phyloP scores from a whole-genome alignment of 2,329 filamentous ascomycete genomes.

The Claviceps digitariae region DNA sequence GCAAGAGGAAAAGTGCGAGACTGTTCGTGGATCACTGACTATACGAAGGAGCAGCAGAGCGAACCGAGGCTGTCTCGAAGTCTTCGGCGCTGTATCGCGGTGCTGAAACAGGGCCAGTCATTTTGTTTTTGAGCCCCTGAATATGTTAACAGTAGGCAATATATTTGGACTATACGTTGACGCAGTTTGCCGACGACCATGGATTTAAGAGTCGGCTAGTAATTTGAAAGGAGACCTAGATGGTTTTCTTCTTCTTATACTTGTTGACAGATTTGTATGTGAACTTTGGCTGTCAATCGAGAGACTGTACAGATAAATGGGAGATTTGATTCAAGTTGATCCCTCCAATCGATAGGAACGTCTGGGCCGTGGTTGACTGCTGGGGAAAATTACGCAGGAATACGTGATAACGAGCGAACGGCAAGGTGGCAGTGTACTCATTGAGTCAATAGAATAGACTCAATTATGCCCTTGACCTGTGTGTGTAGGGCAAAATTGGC shows the following conservation, averaged over 20 bases:
- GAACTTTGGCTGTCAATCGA: neutral
- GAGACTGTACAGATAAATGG: neutral
- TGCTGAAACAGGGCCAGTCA: conserved; percentile 18
- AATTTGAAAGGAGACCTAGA: neutral
- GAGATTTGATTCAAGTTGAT: neutral
- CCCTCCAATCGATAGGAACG: neutral
- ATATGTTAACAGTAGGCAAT: neutral
- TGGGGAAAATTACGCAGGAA: neutral
- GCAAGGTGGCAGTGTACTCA: neutral
- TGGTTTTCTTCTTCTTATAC: neutral
- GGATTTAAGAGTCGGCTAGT: neutral
- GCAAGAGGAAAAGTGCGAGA: neutral
- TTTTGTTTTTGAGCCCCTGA: conserved; percentile 15
- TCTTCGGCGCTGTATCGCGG: conserved; percentile 35
- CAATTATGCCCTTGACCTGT: neutral
- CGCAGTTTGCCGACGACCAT: neutral
- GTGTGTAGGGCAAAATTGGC: neutral
- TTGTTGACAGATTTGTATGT: neutral
- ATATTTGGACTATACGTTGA: neutral
- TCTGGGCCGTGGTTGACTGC: neutral
- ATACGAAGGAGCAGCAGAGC: conserved; percentile 55
- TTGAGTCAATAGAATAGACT: neutral
- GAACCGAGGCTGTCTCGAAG: conserved; percentile 54
- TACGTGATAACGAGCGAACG: neutral
- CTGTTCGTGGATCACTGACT: conserved; percentile 26